Conservation (phyloP, 192 early-diverging fungal genomes). For the Backusella luteola region DNA sequence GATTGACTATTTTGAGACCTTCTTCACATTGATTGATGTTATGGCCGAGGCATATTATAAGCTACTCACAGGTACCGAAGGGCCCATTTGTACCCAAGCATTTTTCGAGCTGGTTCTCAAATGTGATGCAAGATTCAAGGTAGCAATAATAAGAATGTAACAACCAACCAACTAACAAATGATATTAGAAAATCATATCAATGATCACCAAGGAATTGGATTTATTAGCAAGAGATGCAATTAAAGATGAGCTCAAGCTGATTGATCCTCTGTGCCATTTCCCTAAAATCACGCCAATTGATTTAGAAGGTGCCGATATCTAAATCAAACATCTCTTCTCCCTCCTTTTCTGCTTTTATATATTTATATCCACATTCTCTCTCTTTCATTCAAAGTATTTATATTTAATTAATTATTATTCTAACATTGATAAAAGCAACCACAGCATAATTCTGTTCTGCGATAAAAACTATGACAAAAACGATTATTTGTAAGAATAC, state of each 20-base stretch:
- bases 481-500: too few relatives aligned
- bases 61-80: conserved; percentile 28
- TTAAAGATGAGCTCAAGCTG: conserved; percentile 57
- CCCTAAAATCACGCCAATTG: conserved; percentile 33
- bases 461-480: too few relatives aligned
- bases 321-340: not conserved
- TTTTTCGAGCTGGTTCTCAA: conserved; percentile 65
- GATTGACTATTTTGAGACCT: conserved; percentile 66
- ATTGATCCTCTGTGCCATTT: conserved; percentile 52
- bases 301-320: conserved; percentile 22
- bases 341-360: not conserved
- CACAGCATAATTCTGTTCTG: not conserved
- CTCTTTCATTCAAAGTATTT: not conserved
- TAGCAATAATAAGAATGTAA: not conserved
- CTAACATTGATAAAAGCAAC: not conserved
- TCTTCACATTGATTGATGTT: conserved; percentile 65
- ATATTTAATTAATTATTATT: not conserved
- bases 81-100: conserved; percentile 37
- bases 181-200: conserved; percentile 53
- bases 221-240: conserved; percentile 54
- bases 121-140: conserved; percentile 63
- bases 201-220: conserved; percentile 67
- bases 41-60: conserved; percentile 59
- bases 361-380: not conserved
- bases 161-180: not conserved